These are phyloP conservation scores for Laetiporus sulphureus DNA, from an alignment of 1,284 basidiomycete species.

Conservation along the genomic window DNA sequence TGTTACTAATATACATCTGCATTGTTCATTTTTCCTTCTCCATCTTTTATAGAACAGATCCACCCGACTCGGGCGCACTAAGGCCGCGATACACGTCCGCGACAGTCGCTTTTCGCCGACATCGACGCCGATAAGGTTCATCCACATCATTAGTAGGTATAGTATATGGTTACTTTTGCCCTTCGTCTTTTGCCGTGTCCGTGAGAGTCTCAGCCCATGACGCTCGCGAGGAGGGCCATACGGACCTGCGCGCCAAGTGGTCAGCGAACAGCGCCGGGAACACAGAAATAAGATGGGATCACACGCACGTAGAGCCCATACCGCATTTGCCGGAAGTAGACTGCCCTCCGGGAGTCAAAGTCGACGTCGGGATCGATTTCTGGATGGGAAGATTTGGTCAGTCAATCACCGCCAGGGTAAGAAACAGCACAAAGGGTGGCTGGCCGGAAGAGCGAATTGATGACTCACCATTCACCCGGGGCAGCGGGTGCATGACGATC, in stretches of 20 bases:
- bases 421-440: background rate
- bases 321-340: constrained; percentile 98
- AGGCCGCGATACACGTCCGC: background rate
- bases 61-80: no score
- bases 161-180: background rate
- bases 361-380: constrained; percentile 99
- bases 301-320: constrained; percentile 90
- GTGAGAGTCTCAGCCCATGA: constrained; percentile 46
- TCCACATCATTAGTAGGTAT: background rate
- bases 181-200: background rate
- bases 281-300: background rate
- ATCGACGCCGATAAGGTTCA: background rate
- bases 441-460: background rate
- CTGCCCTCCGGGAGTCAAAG: constrained; percentile 90
- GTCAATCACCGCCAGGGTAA: background rate
- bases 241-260: constrained; percentile 44
- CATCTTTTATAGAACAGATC: background rate
- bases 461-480: constrained; percentile 77
- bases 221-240: constrained; percentile 71
- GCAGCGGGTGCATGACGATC: constrained; percentile 98
- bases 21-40: background rate
- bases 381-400: no score
- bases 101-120: background rate
- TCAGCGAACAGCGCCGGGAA: background rate
- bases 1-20: background rate